Base-by-base conservation (phyloP, 257 asterid species). In the Nicotiana obtusifolia region DNA sequence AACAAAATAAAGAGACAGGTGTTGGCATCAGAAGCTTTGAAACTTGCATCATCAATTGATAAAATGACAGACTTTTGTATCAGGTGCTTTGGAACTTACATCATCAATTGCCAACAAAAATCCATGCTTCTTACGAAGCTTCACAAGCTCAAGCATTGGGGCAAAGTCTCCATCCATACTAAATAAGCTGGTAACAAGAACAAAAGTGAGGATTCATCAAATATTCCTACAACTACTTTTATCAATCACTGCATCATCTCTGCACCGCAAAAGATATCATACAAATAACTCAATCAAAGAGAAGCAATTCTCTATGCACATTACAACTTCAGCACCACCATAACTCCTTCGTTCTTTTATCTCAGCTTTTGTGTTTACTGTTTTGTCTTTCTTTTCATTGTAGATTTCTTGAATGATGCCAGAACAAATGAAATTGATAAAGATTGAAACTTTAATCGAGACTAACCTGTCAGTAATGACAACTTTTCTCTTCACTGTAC, bases 151-250 rank as follows among this genome's bases (percentile, higher is more conserved):
- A 64, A 44, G 68, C 91, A 96, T 89, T 22, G 98, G 98, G 28
- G 98, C 99, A 86, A 94, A 94, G 89, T 94, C 98, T 82, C 99
- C 99, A 84, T 96, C 99, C 99, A 96, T 96, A 87, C 99, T 96
- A 88, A 96, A 96, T 80, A 96, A 87, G 86, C 99, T 96, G 90
- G 73, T 77, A 86, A 81, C 71, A 78, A 82, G 53, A 81, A 85
- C 59, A 79, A 80, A 54, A 59, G 30, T 56, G 68, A 68, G 79
- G 41, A 35, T 73, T 35, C 62, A 35, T 10, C 9, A 0, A 41
- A 41, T 41, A 15, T 24, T 44, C 30, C 61, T 47, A n/a, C 16
- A 3, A 41, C 49, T 14, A 52, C 19, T 14, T 52, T 52, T 73
- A 24, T 13, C 54, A 3, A 5, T 31, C 41, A 24, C 24, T 73